Conservation (phyloP, 2,329 filamentous ascomycete genomes). For the Ophiobolus disseminans region DNA sequence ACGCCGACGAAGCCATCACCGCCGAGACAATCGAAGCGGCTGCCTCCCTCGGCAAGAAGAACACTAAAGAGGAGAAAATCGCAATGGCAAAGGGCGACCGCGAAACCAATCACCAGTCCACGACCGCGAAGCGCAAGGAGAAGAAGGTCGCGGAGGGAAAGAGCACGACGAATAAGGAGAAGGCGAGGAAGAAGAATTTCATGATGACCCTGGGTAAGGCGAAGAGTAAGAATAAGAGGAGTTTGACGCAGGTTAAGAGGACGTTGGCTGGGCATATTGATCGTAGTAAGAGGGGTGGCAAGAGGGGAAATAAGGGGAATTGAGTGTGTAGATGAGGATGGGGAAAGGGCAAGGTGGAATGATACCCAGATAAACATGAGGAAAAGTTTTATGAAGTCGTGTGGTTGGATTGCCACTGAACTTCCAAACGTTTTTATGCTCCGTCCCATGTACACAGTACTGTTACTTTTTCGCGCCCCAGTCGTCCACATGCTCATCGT, state of each 20-base stretch:
- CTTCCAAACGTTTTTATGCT: not conserved
- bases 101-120: conserved; percentile 83
- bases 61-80: conserved; percentile 87
- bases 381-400: not conserved
- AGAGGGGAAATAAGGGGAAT: conserved; percentile 69
- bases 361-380: conserved; percentile 15
- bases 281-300: conserved; percentile 82
- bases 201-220: conserved; percentile 98
- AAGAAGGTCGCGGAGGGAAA: conserved; percentile 90
- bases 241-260: conserved; percentile 83
- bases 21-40: conserved; percentile 91
- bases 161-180: conserved; percentile 97
- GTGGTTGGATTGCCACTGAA: not conserved
- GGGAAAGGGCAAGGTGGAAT: not conserved
- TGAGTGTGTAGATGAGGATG: conserved; percentile 5
- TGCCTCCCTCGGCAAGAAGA: conserved; percentile 76
- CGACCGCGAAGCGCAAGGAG: conserved; percentile 81
- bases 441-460: not conserved
- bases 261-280: conserved; percentile 82
- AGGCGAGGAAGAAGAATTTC: conserved; percentile 97
- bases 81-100: conserved; percentile 84
- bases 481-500: not conserved
- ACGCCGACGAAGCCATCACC: conserved; percentile 87
- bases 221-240: conserved; percentile 93
- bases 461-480: not conserved